Evolutionary conservation across 176 grass and related monocot genomes (phyloP).

Genomic region (Carex cristatella): DNA sequence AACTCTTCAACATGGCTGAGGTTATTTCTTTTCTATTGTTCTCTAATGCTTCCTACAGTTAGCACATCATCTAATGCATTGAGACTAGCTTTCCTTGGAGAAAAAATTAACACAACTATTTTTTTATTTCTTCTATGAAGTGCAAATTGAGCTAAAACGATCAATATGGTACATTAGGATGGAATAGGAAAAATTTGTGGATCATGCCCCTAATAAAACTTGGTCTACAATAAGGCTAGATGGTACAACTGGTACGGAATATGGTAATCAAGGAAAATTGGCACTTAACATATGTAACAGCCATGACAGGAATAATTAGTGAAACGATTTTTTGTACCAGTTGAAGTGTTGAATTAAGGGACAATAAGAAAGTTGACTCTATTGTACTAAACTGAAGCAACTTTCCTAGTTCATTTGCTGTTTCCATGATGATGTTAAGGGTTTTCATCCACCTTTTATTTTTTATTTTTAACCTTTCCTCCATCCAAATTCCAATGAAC

Average conservation of each 20-base stretch:
- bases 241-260: not conserved
- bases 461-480: not conserved
- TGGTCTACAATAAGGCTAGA: not conserved
- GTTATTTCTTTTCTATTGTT: conserved; percentile 85
- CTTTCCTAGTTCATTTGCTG: not conserved
- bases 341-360: not conserved
- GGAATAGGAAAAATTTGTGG: not conserved
- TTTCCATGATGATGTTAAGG: not conserved
- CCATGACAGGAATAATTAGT: not conserved
- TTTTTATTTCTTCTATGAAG: not conserved
- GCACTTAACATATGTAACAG: not conserved
- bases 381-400: not conserved
- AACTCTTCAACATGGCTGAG: conserved; percentile 65
- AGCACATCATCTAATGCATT: not conserved
- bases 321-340: not conserved
- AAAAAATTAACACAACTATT: not conserved
- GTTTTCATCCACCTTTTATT: not conserved
- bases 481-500: not conserved
- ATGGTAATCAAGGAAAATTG: not conserved
- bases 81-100: not conserved
- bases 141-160: not conserved
- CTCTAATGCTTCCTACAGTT: conserved; percentile 77
- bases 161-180: not conserved
- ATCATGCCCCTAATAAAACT: not conserved
- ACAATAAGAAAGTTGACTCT: not conserved